Evolutionary conservation across 1,139 yeast genomes (phyloP).

Genomic region (Meyerozyma elateridarum): DNA sequence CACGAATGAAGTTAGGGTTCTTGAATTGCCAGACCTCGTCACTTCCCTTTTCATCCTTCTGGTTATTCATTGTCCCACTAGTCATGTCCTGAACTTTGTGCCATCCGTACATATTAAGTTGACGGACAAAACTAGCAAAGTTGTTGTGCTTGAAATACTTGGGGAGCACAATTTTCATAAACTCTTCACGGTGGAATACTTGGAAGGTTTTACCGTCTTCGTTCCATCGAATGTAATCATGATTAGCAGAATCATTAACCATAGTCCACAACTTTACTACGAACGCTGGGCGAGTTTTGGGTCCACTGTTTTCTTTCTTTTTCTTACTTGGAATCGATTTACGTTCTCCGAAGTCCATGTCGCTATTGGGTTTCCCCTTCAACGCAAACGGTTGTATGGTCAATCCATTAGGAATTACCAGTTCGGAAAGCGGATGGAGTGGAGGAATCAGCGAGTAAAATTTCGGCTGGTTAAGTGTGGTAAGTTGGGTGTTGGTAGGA

Average conservation of each 20-base stretch:
- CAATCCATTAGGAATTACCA: constrained; percentile 27
- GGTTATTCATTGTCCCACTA: constrained; percentile 56
- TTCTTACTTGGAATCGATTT: constrained; percentile 15
- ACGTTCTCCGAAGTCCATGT: constrained; percentile 9
- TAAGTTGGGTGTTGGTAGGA: constrained; percentile 13
- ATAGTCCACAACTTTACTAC: constrained; percentile 91
- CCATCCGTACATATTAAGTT: constrained; percentile 97
- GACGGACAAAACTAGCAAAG: constrained; percentile 28
- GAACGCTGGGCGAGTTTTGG: constrained; percentile 69
- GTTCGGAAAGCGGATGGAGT: constrained; percentile 32
- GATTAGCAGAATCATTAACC: constrained; percentile 77
- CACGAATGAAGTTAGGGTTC: constrained; percentile 68
- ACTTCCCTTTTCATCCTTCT: constrained; percentile 44
- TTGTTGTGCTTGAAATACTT: constrained; percentile 17
- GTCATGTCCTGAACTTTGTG: constrained; percentile 85
- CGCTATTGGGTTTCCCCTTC: constrained; percentile 7
- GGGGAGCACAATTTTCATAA: constrained; percentile 80
- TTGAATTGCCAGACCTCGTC: constrained; percentile 61
- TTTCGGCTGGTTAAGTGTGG: constrained; percentile 13
- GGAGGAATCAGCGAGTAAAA: constrained; percentile 23
- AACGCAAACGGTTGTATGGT: constrained; percentile 12
- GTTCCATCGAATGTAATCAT: constrained; percentile 75
- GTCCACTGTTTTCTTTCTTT: constrained; percentile 31
- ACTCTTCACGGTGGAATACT: constrained; percentile 79
- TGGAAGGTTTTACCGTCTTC: constrained; percentile 82